Conservation (phyloP, 2,329 filamentous ascomycete species). For the Penicillium brevicompactum region DNA sequence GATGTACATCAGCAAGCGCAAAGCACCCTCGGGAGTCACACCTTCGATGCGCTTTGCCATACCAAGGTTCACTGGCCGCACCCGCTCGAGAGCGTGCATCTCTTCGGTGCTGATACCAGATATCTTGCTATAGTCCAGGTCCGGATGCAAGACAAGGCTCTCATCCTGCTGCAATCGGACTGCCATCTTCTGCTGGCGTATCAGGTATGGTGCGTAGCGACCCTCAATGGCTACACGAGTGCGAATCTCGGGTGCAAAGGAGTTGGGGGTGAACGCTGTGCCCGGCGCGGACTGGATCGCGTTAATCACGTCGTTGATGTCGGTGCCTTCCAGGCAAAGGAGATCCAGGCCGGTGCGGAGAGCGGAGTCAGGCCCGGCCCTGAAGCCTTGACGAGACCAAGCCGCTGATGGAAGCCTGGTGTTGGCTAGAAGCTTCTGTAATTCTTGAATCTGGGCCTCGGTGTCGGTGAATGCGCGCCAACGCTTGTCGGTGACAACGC, state of each 20-base stretch:
- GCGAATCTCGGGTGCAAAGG: slow-evolving; percentile 57
- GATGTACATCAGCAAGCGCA: slow-evolving; percentile 48
- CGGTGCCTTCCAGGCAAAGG: slow-evolving; percentile 66
- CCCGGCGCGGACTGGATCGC: slow-evolving; percentile 48
- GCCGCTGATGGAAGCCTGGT: slow-evolving; percentile 61
- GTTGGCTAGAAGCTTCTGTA: slow-evolving; percentile 63
- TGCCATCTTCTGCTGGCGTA: slow-evolving; percentile 68
- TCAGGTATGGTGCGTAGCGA: slow-evolving; percentile 83
- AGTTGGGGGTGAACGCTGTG: slow-evolving; percentile 52
- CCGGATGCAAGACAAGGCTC: slow-evolving; percentile 66
- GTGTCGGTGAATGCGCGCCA: slow-evolving; percentile 73
- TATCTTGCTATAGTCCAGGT: slow-evolving; percentile 75
- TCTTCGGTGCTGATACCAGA: slow-evolving; percentile 79
- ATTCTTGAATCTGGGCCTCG: slow-evolving; percentile 65
- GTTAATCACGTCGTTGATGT: slow-evolving; percentile 58
- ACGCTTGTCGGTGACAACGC: slow-evolving; percentile 75
- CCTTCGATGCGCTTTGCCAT: slow-evolving; percentile 89
- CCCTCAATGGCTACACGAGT: slow-evolving; percentile 78
- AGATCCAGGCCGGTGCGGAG: slow-evolving; percentile 77
- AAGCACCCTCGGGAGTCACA: slow-evolving; percentile 50
- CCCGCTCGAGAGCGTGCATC: slow-evolving; percentile 67
- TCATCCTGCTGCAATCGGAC: slow-evolving; percentile 76
- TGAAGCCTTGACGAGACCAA: slow-evolving; percentile 73
- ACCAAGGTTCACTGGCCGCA: slow-evolving; percentile 79
- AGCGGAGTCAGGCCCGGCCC: slow-evolving; percentile 65